These are phyloP conservation scores for Rubus parviflorus DNA, from an alignment of 306 rosid species.

Conservation along the genomic window DNA sequence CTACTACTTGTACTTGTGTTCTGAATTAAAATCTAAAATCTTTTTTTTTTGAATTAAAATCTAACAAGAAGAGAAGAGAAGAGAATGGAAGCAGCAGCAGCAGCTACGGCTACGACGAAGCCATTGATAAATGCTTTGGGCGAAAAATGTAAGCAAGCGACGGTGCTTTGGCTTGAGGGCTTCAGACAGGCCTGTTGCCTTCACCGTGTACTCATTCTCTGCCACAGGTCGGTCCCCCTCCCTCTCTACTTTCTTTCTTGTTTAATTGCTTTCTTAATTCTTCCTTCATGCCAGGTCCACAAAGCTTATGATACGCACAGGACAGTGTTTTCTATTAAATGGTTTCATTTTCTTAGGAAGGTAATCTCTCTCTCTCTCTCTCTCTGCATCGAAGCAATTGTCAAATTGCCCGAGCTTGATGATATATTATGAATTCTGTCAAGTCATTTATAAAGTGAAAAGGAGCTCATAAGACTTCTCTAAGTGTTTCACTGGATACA, in stretches of 20 bases:
- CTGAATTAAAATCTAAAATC: no score
- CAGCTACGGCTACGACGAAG: no score
- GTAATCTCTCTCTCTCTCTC: slow-evolving; percentile 28
- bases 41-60: no score
- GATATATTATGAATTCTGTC: not conserved
- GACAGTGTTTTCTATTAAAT: slow-evolving; percentile 86
- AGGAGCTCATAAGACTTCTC: not conserved
- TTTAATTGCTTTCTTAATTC: slow-evolving; percentile 4
- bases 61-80: no score
- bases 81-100: no score
- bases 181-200: slow-evolving; percentile 79
- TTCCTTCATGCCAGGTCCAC: slow-evolving; percentile 41
- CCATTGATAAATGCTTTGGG: no score
- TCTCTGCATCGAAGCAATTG: not conserved
- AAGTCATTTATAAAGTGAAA: not conserved
- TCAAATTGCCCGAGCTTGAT: no score
- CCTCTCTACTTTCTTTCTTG: not conserved
- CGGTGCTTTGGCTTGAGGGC: slow-evolving; percentile 66
- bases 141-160: slow-evolving; percentile 32
- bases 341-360: slow-evolving; percentile 92
- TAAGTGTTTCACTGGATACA: not conserved
- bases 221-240: slow-evolving; percentile 41
- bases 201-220: slow-evolving; percentile 78
- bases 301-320: slow-evolving; percentile 63
- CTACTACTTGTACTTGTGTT: no score